Evolutionary conservation across 2,329 filamentous ascomycete genomes (phyloP), one percentile per base, ranked within the genome.

Genomic region (Talaromyces amestolkiae): DNA sequence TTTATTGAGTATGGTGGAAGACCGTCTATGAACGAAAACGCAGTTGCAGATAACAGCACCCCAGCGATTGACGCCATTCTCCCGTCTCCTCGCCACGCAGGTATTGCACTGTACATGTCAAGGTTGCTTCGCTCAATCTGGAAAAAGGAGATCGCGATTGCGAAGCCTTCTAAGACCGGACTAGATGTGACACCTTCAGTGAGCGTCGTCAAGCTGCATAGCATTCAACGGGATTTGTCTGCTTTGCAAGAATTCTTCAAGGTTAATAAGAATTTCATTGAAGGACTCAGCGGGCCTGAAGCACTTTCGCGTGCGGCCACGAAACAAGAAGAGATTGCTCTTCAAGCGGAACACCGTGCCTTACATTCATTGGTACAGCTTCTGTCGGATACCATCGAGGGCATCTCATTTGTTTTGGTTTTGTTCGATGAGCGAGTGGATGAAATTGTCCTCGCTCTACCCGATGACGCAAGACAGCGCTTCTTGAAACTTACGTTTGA

Each of bases 1-100:
- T 98, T 97, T 76, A 93, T 98, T 65, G 93, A 96, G 70, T 93
- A 91, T 75, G 95, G 95, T 60, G 95, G 95, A 35, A 91, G 93
- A 72, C 91, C 95, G 0, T 90, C 89, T 5, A 83, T 96, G 68
- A 90, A 92, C 22, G 92, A 97, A 74, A 93, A 93, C 68, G 87
- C 87, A 39, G 80, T 86, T 19, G 78, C 84, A 3, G 86, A 89
- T 69, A 83, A 82, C 56, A 80, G 82, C 4, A 83, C 87, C 3
- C 84, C 90, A 5, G 88, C 89, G 0, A 87, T 93, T 11, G 94
- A 98, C 65, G 90, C 89, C 35, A 93, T 98, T 51, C 86, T 88
- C 61, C 90, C 95, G 7, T 98, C 95, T 1, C 92, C 93, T 8
- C 88, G 95, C 49, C 93, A 98, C 72, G 90, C 94, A 54, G 95